A percentile compares a stretch with the other conserved stretches of the same genome.
phyloP scores from a whole-genome alignment of 2,329 filamentous ascomycete species.

The Aureobasidium leucospermi region DNA sequence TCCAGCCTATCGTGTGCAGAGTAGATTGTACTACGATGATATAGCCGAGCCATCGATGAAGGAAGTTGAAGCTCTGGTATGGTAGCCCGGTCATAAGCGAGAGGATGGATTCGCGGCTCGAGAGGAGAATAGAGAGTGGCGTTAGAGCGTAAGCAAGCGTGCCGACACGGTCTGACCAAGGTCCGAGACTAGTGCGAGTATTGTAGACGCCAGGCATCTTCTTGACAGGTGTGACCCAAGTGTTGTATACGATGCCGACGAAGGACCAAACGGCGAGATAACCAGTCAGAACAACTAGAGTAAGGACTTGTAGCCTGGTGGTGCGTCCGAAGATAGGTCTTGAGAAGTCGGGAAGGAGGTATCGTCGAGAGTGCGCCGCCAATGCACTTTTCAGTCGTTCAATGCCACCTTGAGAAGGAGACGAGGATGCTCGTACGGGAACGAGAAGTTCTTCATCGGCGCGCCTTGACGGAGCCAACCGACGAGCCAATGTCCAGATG shows the following conservation, averaged over 20 bases:
- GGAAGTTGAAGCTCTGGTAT: slow-evolving; percentile 70
- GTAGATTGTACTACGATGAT: slow-evolving; percentile 62
- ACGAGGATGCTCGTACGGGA: slow-evolving; percentile 24
- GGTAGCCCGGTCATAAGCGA: slow-evolving; percentile 64
- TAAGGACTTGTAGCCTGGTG: slow-evolving; percentile 59
- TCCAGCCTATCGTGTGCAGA: slow-evolving; percentile 67
- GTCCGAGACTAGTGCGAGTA: slow-evolving; percentile 58
- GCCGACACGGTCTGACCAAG: slow-evolving; percentile 62
- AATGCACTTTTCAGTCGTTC: slow-evolving; percentile 26
- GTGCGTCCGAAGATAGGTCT: slow-evolving; percentile 59
- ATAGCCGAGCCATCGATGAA: slow-evolving; percentile 69
- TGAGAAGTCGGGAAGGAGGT: slow-evolving; percentile 55
- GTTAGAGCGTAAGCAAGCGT: slow-evolving; percentile 67
- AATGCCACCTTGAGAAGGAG: slow-evolving; percentile 32
- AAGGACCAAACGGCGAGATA: slow-evolving; percentile 50
- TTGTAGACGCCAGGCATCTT: slow-evolving; percentile 51
- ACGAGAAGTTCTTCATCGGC: slow-evolving; percentile 18
- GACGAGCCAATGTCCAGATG: slow-evolving; percentile 18
- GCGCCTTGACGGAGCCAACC: slow-evolving; percentile 21
- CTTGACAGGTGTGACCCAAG: slow-evolving; percentile 63
- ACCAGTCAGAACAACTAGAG: slow-evolving; percentile 49
- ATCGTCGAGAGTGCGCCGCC: slow-evolving; percentile 38
- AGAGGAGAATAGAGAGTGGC: slow-evolving; percentile 59
- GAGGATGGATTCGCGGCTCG: slow-evolving; percentile 61
- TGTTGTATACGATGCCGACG: slow-evolving; percentile 59